Base-by-base conservation (phyloP, 2,329 filamentous ascomycete genomes). In the Tolypocladium paradoxum region DNA sequence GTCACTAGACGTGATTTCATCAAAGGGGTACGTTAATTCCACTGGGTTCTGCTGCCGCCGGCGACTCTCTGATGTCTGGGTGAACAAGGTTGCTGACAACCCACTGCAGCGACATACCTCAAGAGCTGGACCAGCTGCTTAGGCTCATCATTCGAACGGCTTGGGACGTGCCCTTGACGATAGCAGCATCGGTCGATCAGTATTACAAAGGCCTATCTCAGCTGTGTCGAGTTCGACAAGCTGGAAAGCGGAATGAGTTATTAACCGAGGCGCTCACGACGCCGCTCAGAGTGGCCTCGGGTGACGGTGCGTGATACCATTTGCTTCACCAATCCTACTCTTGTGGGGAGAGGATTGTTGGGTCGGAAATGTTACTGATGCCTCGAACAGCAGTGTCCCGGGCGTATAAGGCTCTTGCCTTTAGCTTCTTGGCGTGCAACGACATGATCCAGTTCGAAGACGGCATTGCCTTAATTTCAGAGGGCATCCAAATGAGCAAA, bases 171-270 rank as follows among this genome's bases (percentile, higher is more conserved):
- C 61, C 67, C 3, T 54, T 56, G 34, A 47, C 59, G 1, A 56
- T 68, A 36, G 22, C 56, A n/a, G 55, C 50, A 6, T 64, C 60
- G 29, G 54, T 65, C 16, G 56, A 63, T 29, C 57, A 57, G 51
- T 77, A 76, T 54, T 79, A 75, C 56, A 62, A 57, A 11, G 61
- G 70, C 9, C 58, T 78, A 11, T 69, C 69, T 14, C 62, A 56
- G 47, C 61, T 72, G 24, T 74, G 65, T 54, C 65, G 64, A 51
- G 54, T 56, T 29, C 56, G 50, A 20, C 58, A 59, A 31, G 33
- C 54, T n/a, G 58, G 34, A 18, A 52, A 58, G 34, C 61, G 59
- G 54, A 49, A 54, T 18, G 48, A 58, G 51, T 22, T 66, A 18
- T 40, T 72, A 9, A 49, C 61, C 24, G 56, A 59, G 22, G 65